Base-by-base conservation (phyloP, 768 basidiomycete genomes). In the Tulasnella calospora region DNA sequence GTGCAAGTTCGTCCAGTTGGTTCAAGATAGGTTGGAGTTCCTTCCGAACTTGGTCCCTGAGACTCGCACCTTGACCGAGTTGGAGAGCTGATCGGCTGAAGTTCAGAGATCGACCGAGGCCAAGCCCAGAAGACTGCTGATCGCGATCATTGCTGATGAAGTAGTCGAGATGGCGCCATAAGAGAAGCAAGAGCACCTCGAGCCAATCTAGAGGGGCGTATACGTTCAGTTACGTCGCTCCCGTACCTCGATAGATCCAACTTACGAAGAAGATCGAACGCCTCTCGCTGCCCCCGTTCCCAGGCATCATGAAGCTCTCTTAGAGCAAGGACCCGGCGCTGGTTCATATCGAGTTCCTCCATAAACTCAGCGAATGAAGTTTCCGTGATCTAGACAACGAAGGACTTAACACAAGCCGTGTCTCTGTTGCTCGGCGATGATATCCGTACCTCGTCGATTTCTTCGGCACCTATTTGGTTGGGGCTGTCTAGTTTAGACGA, bases 91-190 rank as follows among this genome's bases (percentile, higher is more conserved):
- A 57, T 71, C 70, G 38, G 35, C 69, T 73, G 41, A 76, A 40
- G 10, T 33, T 70, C 35, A 69, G 46, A 12, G 36, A 36, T 27
- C 57, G 70, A 67, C 33, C 33, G 51, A 38, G 57, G 46, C 35
- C 44, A 73, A 19, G 76, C 71, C 47, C 76, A 71, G 74, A 74
- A 71, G 77, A 23, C 47, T 47, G 30, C 78, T n/a, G 73, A 38
- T 40, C 15, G 40, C 23, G 35, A 23, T 27, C 46, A n/a, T 73
- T 72, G 57, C 27, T 74, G 74, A 82, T 80, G 83, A 92, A 96
- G 82, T 90, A 90, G 19, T 89, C 87, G 38, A 94, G 82, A 81
- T 96, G 95, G 21, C 94, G 88, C 92, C 93, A 95, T 13, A 94
- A 85, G 27, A 96, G 86, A 23, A 96, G 86, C 12, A 96, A 86